These are phyloP conservation scores for Pyrenophora graminea DNA, from an alignment of 2,329 filamentous ascomycete species.

Conservation along the genomic window DNA sequence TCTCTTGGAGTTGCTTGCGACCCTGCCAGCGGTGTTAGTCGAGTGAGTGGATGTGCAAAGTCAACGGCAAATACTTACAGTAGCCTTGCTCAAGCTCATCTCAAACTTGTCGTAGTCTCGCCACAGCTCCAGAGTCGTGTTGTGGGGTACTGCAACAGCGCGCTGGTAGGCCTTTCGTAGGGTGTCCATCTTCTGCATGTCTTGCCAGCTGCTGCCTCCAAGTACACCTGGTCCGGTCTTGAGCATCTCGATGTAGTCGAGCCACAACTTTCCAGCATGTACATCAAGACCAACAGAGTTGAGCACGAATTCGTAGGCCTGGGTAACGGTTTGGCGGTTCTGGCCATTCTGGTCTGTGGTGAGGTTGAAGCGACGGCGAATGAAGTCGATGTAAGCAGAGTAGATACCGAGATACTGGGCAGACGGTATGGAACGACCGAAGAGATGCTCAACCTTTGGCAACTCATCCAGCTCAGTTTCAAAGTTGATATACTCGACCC, in stretches of 20 bases:
- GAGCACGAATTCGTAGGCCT: constrained; percentile 91
- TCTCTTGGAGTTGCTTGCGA: constrained; percentile 91
- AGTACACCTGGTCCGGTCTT: constrained; percentile 83
- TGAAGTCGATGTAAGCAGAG: constrained; percentile 93
- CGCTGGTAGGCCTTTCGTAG: constrained; percentile 90
- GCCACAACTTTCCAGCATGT: constrained; percentile 87
- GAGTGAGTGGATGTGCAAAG: not conserved
- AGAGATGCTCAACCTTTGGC: constrained; percentile 77
- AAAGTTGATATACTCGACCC: constrained; percentile 86
- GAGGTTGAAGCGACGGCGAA: constrained; percentile 87
- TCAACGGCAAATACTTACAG: constrained; percentile 59
- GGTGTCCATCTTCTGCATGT: constrained; percentile 96
- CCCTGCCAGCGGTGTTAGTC: constrained; percentile 60
- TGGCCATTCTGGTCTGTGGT: constrained; percentile 76
- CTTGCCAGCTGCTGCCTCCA: constrained; percentile 89
- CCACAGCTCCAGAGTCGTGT: constrained; percentile 83
- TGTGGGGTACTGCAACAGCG: constrained; percentile 84
- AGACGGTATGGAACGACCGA: constrained; percentile 75
- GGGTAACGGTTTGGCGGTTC: constrained; percentile 77
- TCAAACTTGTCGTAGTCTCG: constrained; percentile 98
- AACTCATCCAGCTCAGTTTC: constrained; percentile 87
- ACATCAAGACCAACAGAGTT: constrained; percentile 88
- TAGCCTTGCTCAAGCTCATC: constrained; percentile 89
- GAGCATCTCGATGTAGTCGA: constrained; percentile 92
- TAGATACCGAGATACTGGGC: constrained; percentile 86